Conservation (phyloP, 805 yeast genomes). For the Ogataea nitratoaversa region DNA sequence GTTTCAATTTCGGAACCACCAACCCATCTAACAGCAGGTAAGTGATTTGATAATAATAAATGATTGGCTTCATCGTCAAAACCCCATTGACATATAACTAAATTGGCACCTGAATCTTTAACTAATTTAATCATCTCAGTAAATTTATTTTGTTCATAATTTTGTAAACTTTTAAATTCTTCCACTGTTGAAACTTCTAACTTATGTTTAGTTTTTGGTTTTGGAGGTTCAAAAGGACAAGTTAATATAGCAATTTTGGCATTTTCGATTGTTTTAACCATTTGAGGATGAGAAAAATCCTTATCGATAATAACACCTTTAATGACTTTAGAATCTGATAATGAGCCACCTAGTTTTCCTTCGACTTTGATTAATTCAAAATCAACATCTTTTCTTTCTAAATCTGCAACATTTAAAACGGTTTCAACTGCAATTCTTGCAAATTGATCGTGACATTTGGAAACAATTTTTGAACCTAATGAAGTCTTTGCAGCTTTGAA, state of each 20-base stretch:
- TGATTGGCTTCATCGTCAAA: constrained; percentile 99
- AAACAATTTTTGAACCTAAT: constrained; percentile 91
- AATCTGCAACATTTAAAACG: constrained; percentile 86
- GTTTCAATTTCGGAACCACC: constrained; percentile 96
- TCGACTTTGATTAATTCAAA: constrained; percentile 94
- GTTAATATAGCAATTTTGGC: constrained; percentile 93
- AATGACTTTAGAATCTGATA: constrained; percentile 79
- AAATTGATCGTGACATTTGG: constrained; percentile 88
- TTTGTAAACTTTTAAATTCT: constrained; percentile 86
- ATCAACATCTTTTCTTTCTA: constrained; percentile 90
- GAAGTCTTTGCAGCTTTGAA: constrained; percentile 93
- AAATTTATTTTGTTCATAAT: constrained; percentile 88
- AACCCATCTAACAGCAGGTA: constrained; percentile 98
- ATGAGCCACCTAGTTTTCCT: constrained; percentile 92
- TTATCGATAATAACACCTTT: constrained; percentile 93
- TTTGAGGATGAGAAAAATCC: constrained; percentile 97
- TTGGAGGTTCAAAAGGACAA: constrained; percentile 99
- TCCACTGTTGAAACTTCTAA: constrained; percentile 90
- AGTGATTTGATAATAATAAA: constrained; percentile 74
- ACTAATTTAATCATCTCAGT: constrained; percentile 84
- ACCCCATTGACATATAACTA: constrained; percentile 99
- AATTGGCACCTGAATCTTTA: constrained; percentile 87
- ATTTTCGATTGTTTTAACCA: constrained; percentile 78
- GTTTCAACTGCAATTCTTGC: constrained; percentile 98
- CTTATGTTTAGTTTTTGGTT: constrained; percentile 98